Percentiles rank a stretch among this genome's conserved stretches.
These are phyloP conservation scores for Annulohypoxylon stygium DNA, from an alignment of 495 filamentous ascomycete genomes.

Conservation along the genomic window DNA sequence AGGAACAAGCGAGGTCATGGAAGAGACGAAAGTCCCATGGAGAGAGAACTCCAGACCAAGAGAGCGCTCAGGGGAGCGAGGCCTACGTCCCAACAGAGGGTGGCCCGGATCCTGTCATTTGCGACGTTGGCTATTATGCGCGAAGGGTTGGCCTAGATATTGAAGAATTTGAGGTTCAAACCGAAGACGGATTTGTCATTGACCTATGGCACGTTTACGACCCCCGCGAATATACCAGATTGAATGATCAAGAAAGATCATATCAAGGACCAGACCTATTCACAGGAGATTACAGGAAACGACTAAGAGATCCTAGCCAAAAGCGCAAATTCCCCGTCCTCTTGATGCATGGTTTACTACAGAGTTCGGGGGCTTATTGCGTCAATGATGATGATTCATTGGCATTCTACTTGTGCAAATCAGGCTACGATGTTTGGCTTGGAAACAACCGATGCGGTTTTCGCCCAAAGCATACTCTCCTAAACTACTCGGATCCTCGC, in stretches of 20 bases:
- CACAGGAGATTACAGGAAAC: constrained; percentile 33
- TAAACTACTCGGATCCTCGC: constrained; percentile 81
- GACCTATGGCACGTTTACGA: constrained; percentile 91
- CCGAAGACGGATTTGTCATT: constrained; percentile 94
- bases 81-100: constrained; percentile 81
- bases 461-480: constrained; percentile 76
- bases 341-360: constrained; percentile 88
- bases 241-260: constrained; percentile 54
- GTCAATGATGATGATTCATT: constrained; percentile 90
- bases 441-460: constrained; percentile 96
- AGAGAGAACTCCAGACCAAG: constrained; percentile 48
- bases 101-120: constrained; percentile 80
- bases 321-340: constrained; percentile 87
- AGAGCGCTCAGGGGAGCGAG: constrained; percentile 59
- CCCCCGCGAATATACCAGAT: constrained; percentile 74
- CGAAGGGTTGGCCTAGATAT: constrained; percentile 88
- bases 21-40: constrained; percentile 58
- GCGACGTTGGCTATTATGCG: constrained; percentile 89
- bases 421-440: constrained; percentile 96
- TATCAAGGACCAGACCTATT: constrained; percentile 61
- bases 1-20: constrained; percentile 72
- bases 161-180: constrained; percentile 87
- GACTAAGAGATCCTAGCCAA: constrained; percentile 38
- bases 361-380: constrained; percentile 90
- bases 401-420: constrained; percentile 92